These are phyloP conservation scores for Cytospora chrysosperma DNA, from an alignment of 2,329 filamentous ascomycete species.

Conservation along the genomic window DNA sequence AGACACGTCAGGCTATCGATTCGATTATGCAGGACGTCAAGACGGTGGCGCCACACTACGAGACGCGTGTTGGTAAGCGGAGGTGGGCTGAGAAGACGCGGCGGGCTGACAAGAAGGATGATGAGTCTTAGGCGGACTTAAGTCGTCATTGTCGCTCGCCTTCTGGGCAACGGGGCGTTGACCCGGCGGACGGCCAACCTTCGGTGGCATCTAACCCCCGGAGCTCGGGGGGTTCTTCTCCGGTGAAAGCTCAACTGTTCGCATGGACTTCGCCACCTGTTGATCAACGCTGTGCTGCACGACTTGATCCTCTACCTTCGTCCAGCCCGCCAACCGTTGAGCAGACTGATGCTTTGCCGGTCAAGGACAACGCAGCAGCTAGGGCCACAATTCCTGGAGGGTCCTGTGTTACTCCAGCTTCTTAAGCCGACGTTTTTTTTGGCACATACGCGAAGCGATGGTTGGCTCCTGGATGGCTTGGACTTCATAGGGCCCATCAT, in stretches of 20 bases:
- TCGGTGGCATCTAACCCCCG: neutral
- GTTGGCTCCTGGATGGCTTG: neutral
- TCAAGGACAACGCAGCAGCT: neutral
- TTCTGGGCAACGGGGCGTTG: neutral
- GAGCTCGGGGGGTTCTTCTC: neutral
- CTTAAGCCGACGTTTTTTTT: neutral
- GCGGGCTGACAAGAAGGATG: conserved; percentile 36
- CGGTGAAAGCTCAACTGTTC: neutral
- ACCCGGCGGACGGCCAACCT: neutral
- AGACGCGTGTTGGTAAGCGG: conserved; percentile 84
- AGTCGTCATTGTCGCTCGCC: neutral
- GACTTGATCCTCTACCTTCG: neutral
- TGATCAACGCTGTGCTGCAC: too few relatives aligned
- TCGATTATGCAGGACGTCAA: conserved; percentile 73
- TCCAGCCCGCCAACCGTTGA: neutral
- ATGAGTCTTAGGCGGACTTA: conserved; percentile 29
- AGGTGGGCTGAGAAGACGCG: conserved; percentile 63
- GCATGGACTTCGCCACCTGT: neutral
- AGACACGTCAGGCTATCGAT: conserved; percentile 81
- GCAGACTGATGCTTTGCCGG: neutral
- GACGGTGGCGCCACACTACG: conserved; percentile 77
- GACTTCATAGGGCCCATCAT: neutral
- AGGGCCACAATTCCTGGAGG: neutral
- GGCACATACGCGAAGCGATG: neutral
- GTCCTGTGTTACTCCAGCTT: neutral